Base-by-base conservation (phyloP, 163 green algal species). In the Chloroidium sp. region DNA sequence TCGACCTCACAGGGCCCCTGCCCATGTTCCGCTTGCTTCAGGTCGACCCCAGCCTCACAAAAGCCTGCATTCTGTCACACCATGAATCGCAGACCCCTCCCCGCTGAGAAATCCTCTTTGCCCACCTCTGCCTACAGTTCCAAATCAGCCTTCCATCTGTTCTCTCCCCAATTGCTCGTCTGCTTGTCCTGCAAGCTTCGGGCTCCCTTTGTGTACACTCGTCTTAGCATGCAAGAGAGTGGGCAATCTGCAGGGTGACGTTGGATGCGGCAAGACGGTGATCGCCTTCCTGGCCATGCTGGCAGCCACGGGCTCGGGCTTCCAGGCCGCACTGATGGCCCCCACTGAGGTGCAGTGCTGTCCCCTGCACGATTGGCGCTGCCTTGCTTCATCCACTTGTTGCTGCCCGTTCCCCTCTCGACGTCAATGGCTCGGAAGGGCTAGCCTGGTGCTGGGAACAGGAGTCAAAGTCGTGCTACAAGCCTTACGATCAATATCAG, bases 221-320 rank as follows among this genome's bases (percentile, higher is more conserved):
- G 36, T 36, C 36, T 36, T 10, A 10, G 64, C 64, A 10, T 6
- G 6, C 6, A 72, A 72, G 6, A 6, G 64, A 72, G 64, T 72
- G 64, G 79, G 64, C 64, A 6, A 10, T 72, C 79, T 89, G 14
- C 90, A 97, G 88, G 95, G 95, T 2, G 95, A 99, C 81, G 95
- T 99, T n/a, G 95, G 95, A 2, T 94, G 90, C 69, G 95, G 95
- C 81, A 99, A 99, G 88, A 99, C 95, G 0, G 89, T 89, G 4
- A 93, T 99, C 59, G 94, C 94, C 1, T 84, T 97, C 59, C 79
- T 98, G 75, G 89, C 94, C 0, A 84, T 95, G 84, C 78, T 98
- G 78, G 90, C 88, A 4, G 91, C 88, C 0, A 89, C 87, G 2
- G 89, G 86, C 1, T 84, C 78, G n/a, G 92, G 92, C 62, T 90